These are phyloP conservation scores for Acrodontium crateriforme DNA, from an alignment of 2,329 filamentous ascomycete species.

Conservation along the genomic window DNA sequence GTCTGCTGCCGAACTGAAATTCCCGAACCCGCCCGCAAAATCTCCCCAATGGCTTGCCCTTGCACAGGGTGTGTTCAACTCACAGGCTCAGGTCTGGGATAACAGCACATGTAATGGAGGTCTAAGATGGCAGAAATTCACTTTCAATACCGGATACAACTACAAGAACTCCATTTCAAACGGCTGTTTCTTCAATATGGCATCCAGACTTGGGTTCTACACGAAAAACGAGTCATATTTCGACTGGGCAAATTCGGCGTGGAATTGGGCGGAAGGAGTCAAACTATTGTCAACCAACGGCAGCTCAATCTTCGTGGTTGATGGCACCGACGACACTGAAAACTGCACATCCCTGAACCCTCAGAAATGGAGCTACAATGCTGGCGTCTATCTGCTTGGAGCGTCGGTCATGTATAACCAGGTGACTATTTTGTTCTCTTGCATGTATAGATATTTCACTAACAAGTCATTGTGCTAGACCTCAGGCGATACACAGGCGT, in stretches of 20 bases:
- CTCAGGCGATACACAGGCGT: conserved; percentile 3
- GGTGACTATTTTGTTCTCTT: conserved; percentile 17
- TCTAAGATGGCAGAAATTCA: conserved; percentile 26
- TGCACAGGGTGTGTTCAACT: conserved; percentile 30
- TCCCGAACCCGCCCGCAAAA: conserved; percentile 28
- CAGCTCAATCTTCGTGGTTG: conserved; percentile 29
- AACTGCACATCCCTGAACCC: conserved; percentile 32
- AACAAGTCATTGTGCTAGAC: neutral
- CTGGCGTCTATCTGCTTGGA: conserved; percentile 31
- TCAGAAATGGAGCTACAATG: conserved; percentile 35
- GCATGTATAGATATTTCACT: neutral
- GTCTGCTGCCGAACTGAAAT: conserved; percentile 40
- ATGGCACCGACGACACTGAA: conserved; percentile 29
- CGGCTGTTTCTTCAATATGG: conserved; percentile 32
- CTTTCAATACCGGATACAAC: conserved; percentile 37
- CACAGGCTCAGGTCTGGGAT: conserved; percentile 26
- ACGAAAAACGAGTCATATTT: conserved; percentile 38
- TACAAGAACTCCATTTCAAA: conserved; percentile 35
- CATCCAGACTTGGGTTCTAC: conserved; percentile 20
- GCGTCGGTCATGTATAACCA: conserved; percentile 34
- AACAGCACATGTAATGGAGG: conserved; percentile 24
- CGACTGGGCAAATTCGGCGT: conserved; percentile 43
- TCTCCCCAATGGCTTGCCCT: conserved; percentile 33
- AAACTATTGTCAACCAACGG: conserved; percentile 46
- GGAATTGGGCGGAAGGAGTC: conserved; percentile 26